Base-by-base conservation (phyloP, 2,329 filamentous ascomycete species). In the Xylaria hypoxylon region DNA sequence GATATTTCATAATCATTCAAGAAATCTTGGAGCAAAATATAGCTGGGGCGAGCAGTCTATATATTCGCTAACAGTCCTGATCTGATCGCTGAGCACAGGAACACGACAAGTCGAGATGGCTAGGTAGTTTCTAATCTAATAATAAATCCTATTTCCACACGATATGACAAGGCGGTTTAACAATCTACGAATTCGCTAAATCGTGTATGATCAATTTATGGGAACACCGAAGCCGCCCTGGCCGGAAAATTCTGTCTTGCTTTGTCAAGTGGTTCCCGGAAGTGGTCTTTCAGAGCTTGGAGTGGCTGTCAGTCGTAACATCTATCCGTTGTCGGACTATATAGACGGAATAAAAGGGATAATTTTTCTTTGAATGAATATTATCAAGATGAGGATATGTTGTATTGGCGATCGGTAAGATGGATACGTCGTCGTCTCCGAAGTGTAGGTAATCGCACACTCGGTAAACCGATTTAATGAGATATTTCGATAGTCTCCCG, bases 391-490 rank as follows among this genome's bases (percentile, higher is more conserved):
- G 13, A 15, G 13, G 19, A 19, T 47, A 45, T 33, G 10, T 10
- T 17, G 28, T 24, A 5, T 24, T 24, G 13, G 47, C 11, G 2
- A 15, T 15, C 1, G 57, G 52, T 13, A 64, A 24, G 7, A 5
- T 26, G 40, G 10, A 3, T 8, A 26, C 13, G 33, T 44, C 31
- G 7, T 48, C n/a, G 28, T 68, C 59, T 22, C 47, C 53, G 44
- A 73, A 64, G 19, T 68, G 68, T 8, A 73, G 63, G n/a, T 62
- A 70, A 3, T 67, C 57, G 55, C 63, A 62, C 1, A 65, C 40
- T 28, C 59, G 59, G 26, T 59, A 59, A 2, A 60, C 64, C 7
- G 47, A 19, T 33, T 55, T 28, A 2, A 74, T 59, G 17, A 68
- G 2, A n/a, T 19, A 42, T 11, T 24, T 35, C 7, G 62, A 51